Evolutionary conservation across 1,284 basidiomycete species (phyloP).

Genomic region (Leccinum subrobustum): DNA sequence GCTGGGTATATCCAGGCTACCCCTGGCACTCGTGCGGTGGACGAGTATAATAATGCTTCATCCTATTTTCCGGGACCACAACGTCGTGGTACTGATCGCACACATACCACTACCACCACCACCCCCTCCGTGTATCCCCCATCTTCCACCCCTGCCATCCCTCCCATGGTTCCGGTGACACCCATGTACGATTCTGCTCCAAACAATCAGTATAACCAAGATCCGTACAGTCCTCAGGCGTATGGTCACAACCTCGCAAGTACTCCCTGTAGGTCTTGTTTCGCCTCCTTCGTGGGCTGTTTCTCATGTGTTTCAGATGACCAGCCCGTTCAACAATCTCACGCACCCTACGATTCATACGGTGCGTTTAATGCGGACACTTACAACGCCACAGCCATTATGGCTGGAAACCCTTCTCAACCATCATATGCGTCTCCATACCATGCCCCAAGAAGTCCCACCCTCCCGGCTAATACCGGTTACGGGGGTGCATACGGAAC

Average conservation of each 20-base stretch:
- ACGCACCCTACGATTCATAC: conserved; percentile 52
- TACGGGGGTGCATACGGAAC: conserved; percentile 59
- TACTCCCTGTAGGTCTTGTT: conserved; percentile 51
- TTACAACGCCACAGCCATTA: conserved; percentile 40
- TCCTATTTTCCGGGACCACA: conserved; percentile 43
- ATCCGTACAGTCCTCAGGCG: conserved; percentile 39
- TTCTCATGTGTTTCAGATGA: conserved; percentile 44
- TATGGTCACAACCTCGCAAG: conserved; percentile 57
- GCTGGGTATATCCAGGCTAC: conserved; percentile 63
- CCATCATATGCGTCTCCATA: conserved; percentile 33
- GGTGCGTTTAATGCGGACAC: conserved; percentile 40
- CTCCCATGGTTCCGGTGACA: conserved; percentile 25
- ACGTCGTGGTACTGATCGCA: conserved; percentile 44
- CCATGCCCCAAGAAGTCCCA: conserved; percentile 34
- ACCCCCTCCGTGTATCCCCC: conserved; percentile 44
- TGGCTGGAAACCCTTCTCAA: conserved; percentile 26
- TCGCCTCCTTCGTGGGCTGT: background rate
- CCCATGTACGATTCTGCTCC: conserved; percentile 25
- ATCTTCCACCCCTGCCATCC: conserved; percentile 20
- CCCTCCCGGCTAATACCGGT: conserved; percentile 43
- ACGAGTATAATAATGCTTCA: conserved; percentile 63
- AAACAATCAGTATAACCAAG: conserved; percentile 28
- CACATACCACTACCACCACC: conserved; percentile 41
- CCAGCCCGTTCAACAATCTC: conserved; percentile 49
- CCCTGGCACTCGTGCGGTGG: conserved; percentile 64